Evolutionary conservation across 495 filamentous ascomycete species (phyloP).

Genomic region (Talaromyces nanjingensis): DNA sequence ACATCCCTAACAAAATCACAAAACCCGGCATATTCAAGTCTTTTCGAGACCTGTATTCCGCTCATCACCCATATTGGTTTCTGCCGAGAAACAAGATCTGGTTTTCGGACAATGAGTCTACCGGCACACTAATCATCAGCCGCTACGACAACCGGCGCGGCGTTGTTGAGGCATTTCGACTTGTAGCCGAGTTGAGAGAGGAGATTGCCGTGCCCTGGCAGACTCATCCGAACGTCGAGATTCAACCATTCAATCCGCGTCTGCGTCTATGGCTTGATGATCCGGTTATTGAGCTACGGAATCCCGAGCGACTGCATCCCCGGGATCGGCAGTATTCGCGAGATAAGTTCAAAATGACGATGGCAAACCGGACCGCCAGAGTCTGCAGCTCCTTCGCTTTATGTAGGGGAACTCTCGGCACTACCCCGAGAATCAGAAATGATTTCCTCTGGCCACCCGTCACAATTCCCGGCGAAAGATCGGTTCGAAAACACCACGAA

Average conservation of each 20-base stretch:
- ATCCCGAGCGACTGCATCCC: constrained; percentile 14
- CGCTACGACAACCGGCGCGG: constrained; percentile 65
- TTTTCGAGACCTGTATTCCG: constrained; percentile 62
- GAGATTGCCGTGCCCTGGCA: constrained; percentile 54
- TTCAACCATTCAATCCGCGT: constrained; percentile 64
- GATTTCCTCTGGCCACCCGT: constrained; percentile 65
- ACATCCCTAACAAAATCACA: constrained; percentile 43
- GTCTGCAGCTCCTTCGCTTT: constrained; percentile 41
- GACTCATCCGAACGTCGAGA: constrained; percentile 59
- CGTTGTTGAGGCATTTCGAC: constrained; percentile 74
- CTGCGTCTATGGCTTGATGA: constrained; percentile 64
- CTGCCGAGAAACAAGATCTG: constrained; percentile 72
- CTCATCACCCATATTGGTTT: constrained; percentile 80
- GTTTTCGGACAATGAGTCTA: constrained; percentile 66
- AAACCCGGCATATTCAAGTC: constrained; percentile 50
- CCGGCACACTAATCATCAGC: constrained; percentile 64
- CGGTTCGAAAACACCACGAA: constrained; percentile 17
- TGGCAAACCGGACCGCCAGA: constrained; percentile 36
- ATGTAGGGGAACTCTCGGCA: constrained; percentile 12
- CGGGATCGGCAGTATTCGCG: constrained; percentile 17
- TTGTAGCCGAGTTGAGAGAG: constrained; percentile 54
- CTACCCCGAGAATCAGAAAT: constrained; percentile 24
- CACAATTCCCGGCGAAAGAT: constrained; percentile 52
- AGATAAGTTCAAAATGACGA: constrained; percentile 48
- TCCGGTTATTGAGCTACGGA: constrained; percentile 57